These are phyloP conservation scores for Trichoderma atroviride DNA, from an alignment of 2,329 filamentous ascomycete species.

Conservation along the genomic window DNA sequence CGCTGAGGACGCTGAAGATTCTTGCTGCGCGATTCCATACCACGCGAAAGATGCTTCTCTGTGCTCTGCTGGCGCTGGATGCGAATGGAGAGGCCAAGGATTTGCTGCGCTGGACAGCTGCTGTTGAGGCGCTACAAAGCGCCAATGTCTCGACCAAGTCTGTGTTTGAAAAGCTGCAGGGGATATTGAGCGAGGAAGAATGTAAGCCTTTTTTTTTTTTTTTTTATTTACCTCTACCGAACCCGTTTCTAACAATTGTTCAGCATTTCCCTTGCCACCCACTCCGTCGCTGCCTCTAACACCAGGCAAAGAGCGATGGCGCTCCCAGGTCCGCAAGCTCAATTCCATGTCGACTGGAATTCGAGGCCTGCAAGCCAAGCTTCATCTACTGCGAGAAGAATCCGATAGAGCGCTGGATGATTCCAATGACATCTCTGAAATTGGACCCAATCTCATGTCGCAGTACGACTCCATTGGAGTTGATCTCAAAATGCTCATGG, in stretches of 20 bases:
- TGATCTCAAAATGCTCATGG: conserved; percentile 78
- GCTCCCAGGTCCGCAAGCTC: conserved; percentile 84
- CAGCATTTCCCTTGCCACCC: conserved; percentile 57
- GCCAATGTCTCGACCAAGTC: conserved; percentile 64
- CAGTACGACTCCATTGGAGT: conserved; percentile 95
- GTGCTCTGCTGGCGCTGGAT: conserved; percentile 84
- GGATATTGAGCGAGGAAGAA: conserved; percentile 77
- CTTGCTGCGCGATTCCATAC: conserved; percentile 79
- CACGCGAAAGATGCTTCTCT: conserved; percentile 81
- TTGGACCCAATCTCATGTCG: conserved; percentile 76
- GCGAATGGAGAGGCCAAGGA: conserved; percentile 78
- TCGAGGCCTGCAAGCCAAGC: conserved; percentile 87
- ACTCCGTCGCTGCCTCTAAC: conserved; percentile 64
- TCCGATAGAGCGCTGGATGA: conserved; percentile 78
- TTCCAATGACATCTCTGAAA: conserved; percentile 70
- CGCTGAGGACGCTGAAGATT: conserved; percentile 78
- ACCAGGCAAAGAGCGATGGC: conserved; percentile 79
- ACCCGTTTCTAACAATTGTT: conserved; percentile 19
- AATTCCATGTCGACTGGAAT: conserved; percentile 88
- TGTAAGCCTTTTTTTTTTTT: conserved; percentile 52
- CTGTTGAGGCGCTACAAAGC: conserved; percentile 71
- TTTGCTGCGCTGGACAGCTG: conserved; percentile 75
- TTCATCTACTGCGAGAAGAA: conserved; percentile 88
- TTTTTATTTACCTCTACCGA: background rate
- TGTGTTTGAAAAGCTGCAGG: conserved; percentile 67